phyloP scores from a whole-genome alignment of 2,329 filamentous ascomycete genomes.

The Exophiala sp. region DNA sequence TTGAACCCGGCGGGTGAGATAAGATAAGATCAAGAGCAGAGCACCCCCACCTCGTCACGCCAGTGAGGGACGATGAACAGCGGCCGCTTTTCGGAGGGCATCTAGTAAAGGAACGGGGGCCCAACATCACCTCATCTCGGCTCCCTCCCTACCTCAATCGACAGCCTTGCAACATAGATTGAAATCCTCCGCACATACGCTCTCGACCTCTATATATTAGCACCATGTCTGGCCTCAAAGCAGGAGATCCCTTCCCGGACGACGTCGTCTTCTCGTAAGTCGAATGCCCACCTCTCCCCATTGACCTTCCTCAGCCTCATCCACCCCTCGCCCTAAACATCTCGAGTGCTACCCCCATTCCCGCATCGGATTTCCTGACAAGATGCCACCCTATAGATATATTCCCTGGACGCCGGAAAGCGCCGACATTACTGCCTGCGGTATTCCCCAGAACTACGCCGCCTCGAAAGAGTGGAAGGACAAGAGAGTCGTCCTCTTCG shows the following conservation, averaged over 20 bases:
- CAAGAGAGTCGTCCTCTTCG: constrained; percentile 67
- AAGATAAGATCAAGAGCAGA: constrained; percentile 1
- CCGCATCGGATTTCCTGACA: not conserved
- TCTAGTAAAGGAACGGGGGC: not conserved
- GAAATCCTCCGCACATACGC: too few species aligned
- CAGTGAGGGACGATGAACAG: too few species aligned
- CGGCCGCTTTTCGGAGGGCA: too few species aligned
- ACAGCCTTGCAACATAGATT: too few species aligned
- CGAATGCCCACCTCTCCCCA: not conserved
- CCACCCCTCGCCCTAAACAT: not conserved
- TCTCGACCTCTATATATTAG: not conserved
- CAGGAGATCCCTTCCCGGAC: constrained; percentile 76
- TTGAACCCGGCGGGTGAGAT: not conserved
- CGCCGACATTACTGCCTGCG: constrained; percentile 66
- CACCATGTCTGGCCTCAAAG: constrained; percentile 62
- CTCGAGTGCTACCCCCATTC: too few species aligned
- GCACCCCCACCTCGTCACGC: too few species aligned
- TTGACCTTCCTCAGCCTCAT: not conserved
- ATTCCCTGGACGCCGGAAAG: constrained; percentile 68
- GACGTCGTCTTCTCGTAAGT: constrained; percentile 68
- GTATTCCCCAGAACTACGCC: constrained; percentile 69
- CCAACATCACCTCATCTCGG: too few species aligned
- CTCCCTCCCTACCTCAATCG: not conserved
- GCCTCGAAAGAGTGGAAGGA: constrained; percentile 68
- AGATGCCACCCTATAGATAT: constrained; percentile 49